These are phyloP conservation scores for Sugiyamaella grinbergsii DNA, from an alignment of 1,139 yeast genomes.

Conservation along the genomic window DNA sequence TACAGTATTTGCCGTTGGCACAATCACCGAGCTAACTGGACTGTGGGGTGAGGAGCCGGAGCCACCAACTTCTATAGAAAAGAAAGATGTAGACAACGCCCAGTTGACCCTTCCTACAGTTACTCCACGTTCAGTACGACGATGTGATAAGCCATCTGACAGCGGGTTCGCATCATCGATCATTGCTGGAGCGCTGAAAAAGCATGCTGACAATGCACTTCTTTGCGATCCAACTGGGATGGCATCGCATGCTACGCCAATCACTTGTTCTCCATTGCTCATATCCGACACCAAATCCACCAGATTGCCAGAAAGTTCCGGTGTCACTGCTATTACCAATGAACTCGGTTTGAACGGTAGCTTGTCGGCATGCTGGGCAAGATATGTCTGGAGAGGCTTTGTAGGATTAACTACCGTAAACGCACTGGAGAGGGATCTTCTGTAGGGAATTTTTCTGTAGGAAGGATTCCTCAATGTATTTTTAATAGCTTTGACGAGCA, in stretches of 20 bases:
- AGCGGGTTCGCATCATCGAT: conserved; percentile 31
- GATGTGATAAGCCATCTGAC: conserved; percentile 10
- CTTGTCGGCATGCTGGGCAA: not conserved
- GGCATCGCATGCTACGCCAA: conserved; percentile 39
- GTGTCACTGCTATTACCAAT: conserved; percentile 37
- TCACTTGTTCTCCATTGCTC: conserved; percentile 27
- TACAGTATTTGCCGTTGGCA: conserved; percentile 43
- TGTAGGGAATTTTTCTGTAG: too few species aligned
- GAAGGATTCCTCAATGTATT: not conserved
- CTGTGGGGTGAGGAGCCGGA: conserved; percentile 24
- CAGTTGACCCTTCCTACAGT: conserved; percentile 35
- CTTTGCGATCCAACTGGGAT: conserved; percentile 41
- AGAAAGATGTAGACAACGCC: conserved; percentile 32
- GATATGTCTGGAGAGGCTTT: conserved; percentile 16
- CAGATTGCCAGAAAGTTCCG: conserved; percentile 29
- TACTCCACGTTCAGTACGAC: conserved; percentile 13
- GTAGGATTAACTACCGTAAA: conserved; percentile 28
- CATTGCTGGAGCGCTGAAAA: conserved; percentile 27
- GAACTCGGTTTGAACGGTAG: conserved; percentile 21
- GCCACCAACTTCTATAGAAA: conserved; percentile 23
- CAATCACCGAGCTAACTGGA: conserved; percentile 9
- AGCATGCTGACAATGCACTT: conserved; percentile 37
- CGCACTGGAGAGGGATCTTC: conserved; percentile 8
- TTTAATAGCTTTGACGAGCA: not conserved
- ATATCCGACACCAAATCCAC: conserved; percentile 11